Evolutionary conservation across 2,329 filamentous ascomycete genomes (phyloP).

Genomic region (Corniculantispora saksenae): DNA sequence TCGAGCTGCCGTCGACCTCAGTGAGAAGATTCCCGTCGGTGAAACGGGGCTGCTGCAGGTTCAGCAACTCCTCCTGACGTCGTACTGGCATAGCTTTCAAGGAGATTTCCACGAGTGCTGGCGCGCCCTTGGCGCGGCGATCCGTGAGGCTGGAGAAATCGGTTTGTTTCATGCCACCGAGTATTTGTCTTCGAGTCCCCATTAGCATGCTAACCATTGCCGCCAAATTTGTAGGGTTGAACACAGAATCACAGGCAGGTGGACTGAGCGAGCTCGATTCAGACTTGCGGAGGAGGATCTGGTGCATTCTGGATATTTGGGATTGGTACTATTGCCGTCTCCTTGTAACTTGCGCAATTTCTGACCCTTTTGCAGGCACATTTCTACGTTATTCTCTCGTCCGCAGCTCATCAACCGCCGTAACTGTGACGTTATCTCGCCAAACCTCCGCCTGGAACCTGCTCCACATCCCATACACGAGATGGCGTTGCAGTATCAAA

Average conservation of each 20-base stretch:
- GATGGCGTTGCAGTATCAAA: not conserved
- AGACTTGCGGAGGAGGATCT: conserved; percentile 2
- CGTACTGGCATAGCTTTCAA: not conserved
- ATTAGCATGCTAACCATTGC: not conserved
- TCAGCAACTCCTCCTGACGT: conserved; percentile 4
- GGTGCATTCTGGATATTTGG: conserved; percentile 5
- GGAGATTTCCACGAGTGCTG: not conserved
- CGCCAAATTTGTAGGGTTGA: not conserved
- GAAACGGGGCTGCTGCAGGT: not conserved
- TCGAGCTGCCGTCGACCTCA: not conserved
- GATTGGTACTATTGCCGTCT: not conserved
- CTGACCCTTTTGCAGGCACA: not conserved
- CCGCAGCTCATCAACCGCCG: not conserved
- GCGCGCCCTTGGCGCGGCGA: not conserved
- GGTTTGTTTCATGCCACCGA: not conserved
- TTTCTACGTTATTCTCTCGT: conserved; percentile 8
- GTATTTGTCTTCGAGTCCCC: not conserved
- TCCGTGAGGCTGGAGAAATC: not conserved
- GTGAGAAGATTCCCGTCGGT: not conserved
- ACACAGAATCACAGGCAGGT: not conserved
- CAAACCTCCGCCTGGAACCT: not conserved
- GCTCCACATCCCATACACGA: not conserved
- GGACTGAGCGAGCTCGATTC: not conserved
- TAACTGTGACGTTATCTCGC: not conserved
- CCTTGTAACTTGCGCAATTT: not conserved